phyloP scores from a whole-genome alignment of 1,139 yeast species.

The Pneumocystis oryctolagi region DNA sequence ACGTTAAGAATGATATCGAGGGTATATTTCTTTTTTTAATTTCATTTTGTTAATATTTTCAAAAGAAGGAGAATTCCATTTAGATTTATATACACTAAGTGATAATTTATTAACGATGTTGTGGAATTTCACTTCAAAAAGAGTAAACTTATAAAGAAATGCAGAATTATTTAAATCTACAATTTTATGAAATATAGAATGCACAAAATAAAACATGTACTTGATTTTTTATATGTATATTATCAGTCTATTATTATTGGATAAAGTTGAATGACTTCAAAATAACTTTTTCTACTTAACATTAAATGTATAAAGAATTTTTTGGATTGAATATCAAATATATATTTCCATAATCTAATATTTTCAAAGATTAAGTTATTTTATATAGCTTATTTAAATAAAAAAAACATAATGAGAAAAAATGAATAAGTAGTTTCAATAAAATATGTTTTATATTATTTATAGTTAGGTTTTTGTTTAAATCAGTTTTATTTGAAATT shows the following conservation, averaged over 20 bases:
- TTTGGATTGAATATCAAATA: neutral
- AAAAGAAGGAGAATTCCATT: slow-evolving; percentile 80
- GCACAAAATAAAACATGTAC: neutral
- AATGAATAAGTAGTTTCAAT: too few species aligned
- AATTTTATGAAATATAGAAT: neutral
- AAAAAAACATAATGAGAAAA: neutral
- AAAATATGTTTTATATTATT: too few species aligned
- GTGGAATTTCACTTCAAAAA: slow-evolving; percentile 51
- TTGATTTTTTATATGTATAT: neutral
- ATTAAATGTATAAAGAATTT: neutral
- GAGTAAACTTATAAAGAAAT: neutral
- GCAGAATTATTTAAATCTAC: neutral
- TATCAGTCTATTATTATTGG: neutral
- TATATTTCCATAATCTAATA: neutral
- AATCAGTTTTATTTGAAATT: too few species aligned
- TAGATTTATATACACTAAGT: slow-evolving; percentile 89
- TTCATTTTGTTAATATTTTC: neutral
- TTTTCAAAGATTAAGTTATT: neutral
- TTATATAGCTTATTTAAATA: neutral
- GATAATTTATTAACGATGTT: slow-evolving; percentile 80
- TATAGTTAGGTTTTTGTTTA: too few species aligned
- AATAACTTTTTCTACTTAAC: neutral
- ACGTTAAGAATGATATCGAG: slow-evolving; percentile 86
- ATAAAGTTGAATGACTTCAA: neutral
- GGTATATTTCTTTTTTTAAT: slow-evolving; percentile 9